A percentile compares a stretch with the other conserved stretches of the same genome.
phyloP scores from a whole-genome alignment of 2,329 filamentous ascomycete genomes.

The Claviceps pazoutovae region DNA sequence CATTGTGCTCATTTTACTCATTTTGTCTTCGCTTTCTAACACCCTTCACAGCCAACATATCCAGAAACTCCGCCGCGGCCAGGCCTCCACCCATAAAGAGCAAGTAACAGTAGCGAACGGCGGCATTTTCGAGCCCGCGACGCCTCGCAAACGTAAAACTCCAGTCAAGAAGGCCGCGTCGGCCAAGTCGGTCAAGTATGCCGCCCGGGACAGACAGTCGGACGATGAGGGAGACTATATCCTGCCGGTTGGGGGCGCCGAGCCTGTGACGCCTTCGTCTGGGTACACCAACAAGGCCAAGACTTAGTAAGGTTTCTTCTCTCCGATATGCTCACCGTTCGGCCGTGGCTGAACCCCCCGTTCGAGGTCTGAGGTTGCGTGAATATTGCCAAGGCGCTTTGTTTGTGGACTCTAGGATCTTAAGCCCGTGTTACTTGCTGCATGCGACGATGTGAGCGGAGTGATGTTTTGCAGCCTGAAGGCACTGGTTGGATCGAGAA shows the following conservation, averaged over 20 bases:
- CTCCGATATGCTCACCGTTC: too few species aligned
- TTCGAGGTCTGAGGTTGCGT: background rate
- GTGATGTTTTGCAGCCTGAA: too few species aligned
- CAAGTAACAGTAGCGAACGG: slow-evolving; percentile 4
- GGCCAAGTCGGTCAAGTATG: slow-evolving; percentile 9
- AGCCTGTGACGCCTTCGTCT: background rate
- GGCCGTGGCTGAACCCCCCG: background rate
- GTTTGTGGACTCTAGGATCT: background rate
- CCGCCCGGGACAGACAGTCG: slow-evolving; percentile 9
- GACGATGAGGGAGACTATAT: slow-evolving; percentile 9
- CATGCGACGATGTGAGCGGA: background rate
- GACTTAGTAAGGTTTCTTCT: background rate
- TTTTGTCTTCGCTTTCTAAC: background rate
- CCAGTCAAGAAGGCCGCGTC: slow-evolving; percentile 12
- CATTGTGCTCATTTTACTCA: background rate
- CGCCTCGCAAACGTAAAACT: slow-evolving; percentile 18
- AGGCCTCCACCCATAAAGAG: slow-evolving; percentile 10
- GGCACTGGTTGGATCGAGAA: too few species aligned
- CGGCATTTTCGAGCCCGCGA: background rate
- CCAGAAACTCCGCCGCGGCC: slow-evolving; percentile 29
- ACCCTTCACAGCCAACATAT: slow-evolving; percentile 28
- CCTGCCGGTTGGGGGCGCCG: background rate
- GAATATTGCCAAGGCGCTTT: background rate
- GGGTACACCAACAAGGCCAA: slow-evolving; percentile 12
- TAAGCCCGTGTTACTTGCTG: background rate